These are phyloP conservation scores for Liquidambar formosana DNA, from an alignment of 164 flowering plant genomes.

Conservation along the genomic window DNA sequence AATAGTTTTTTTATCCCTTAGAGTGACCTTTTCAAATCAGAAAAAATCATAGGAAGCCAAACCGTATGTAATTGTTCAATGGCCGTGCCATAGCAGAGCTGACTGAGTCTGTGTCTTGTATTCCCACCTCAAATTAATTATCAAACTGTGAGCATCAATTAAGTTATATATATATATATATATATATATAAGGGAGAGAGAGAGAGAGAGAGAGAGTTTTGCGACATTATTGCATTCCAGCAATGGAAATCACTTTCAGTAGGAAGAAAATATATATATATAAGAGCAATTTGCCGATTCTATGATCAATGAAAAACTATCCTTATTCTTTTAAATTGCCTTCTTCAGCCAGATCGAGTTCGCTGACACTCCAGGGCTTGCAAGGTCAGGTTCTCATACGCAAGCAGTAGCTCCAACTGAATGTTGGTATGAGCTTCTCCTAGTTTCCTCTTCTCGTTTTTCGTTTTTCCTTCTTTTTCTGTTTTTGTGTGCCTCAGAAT, in stretches of 20 bases:
- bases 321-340: not conserved
- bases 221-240: not conserved
- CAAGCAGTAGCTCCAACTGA: constrained; percentile 2
- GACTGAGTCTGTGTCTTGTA: not conserved
- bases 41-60: no score
- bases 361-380: not conserved
- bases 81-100: no score
- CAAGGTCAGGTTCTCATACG: not conserved
- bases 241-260: constrained; percentile 7
- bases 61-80: no score
- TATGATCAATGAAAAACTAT: not conserved
- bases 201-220: not conserved
- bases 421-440: constrained; percentile 18
- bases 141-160: not conserved
- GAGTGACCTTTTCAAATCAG: no score
- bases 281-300: no score
- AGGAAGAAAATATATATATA: not conserved
- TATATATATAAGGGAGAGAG: not conserved
- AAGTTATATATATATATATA: not conserved
- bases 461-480: not conserved
- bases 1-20: no score
- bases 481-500: not conserved
- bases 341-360: not conserved
- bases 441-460: not conserved
- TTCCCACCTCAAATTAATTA: not conserved